Evolutionary conservation across 768 basidiomycete genomes (phyloP), one percentile per base, ranked within the genome.

Genomic region (Amanita subjunquillea): DNA sequence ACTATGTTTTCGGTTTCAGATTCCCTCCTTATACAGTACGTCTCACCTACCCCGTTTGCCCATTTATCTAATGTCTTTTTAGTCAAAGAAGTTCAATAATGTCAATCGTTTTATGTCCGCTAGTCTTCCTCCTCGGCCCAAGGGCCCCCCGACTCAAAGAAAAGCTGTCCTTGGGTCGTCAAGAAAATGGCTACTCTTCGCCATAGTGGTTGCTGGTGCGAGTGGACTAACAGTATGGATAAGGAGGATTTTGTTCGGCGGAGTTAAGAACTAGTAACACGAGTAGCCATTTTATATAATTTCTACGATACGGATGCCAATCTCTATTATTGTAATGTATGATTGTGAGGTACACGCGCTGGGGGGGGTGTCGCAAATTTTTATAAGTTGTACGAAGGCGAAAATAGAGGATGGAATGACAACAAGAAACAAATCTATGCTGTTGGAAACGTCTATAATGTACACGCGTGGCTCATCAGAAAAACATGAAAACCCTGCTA

Each of bases 21-120:
- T 85, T 75, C 68, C 81, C 83, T n/a, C 83, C 83, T 1, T 83
- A 83, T 57, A 75, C 63, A 13, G 72, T 74, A 57, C 45, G 68
- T 57, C 43, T 39, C 32, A 2, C 0, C 13, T 23, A 20, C 3
- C 20, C n/a, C 8, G n/a, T 7, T 7, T n/a, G 10, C 40, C 17
- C 13, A 23, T 27, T 20, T 47, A 3, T 25, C 49, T 48, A 8
- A 17, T 45, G 13, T 29, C 6, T 36, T n/a, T 13, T 30, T 38
- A 71, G 71, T 58, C 48, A 6, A 59, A 66, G 57, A 71, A 70
- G 41, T 41, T 68, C 27, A 69, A 69, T 20, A 55, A 59, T 3
- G 54, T 69, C 4, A 49, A 60, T 9, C 56, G 57, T n/a, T 23
- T 38, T 23, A 37, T 74, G 5, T 48, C 59, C 42, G 54, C 60